Evolutionary conservation across 805 yeast genomes (phyloP).

Genomic region (Suhomyces xylopsoci): DNA sequence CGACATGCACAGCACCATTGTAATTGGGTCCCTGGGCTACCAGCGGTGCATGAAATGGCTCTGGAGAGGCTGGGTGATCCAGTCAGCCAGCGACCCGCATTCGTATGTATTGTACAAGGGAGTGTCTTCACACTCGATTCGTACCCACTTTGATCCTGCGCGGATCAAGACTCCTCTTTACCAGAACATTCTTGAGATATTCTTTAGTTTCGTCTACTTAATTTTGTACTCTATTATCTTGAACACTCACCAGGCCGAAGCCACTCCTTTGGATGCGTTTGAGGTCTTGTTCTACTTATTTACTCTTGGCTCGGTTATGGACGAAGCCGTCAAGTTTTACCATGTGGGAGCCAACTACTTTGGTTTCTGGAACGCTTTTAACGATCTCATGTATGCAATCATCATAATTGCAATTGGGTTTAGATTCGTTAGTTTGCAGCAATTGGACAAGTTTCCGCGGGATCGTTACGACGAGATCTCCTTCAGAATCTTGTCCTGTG

Average conservation of each 20-base stretch:
- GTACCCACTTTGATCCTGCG: slow-evolving; percentile 73
- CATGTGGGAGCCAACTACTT: slow-evolving; percentile 72
- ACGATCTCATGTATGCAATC: slow-evolving; percentile 63
- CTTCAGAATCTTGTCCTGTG: slow-evolving; percentile 69
- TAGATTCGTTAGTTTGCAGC: slow-evolving; percentile 44
- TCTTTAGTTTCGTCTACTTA: slow-evolving; percentile 62
- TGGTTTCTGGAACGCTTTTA: slow-evolving; percentile 78
- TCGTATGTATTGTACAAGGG: slow-evolving; percentile 65
- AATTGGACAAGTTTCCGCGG: slow-evolving; percentile 5
- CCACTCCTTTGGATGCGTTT: slow-evolving; percentile 32
- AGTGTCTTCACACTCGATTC: slow-evolving; percentile 51
- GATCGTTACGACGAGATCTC: slow-evolving; percentile 53
- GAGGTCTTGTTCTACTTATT: slow-evolving; percentile 63
- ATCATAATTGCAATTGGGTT: slow-evolving; percentile 52
- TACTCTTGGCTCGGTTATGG: slow-evolving; percentile 63
- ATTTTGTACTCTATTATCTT: slow-evolving; percentile 59
- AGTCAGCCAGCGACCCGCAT: slow-evolving; percentile 64
- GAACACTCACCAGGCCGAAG: slow-evolving; percentile 49
- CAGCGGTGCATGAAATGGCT: slow-evolving; percentile 86
- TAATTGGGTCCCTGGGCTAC: slow-evolving; percentile 77
- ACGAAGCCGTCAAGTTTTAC: slow-evolving; percentile 67
- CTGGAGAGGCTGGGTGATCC: slow-evolving; percentile 93
- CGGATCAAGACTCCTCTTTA: slow-evolving; percentile 82
- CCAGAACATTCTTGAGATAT: slow-evolving; percentile 71
- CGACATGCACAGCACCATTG: slow-evolving; percentile 74